Evolutionary conservation across 208 protist species (phyloP).

Genomic region (Novymonas esmeraldas): DNA sequence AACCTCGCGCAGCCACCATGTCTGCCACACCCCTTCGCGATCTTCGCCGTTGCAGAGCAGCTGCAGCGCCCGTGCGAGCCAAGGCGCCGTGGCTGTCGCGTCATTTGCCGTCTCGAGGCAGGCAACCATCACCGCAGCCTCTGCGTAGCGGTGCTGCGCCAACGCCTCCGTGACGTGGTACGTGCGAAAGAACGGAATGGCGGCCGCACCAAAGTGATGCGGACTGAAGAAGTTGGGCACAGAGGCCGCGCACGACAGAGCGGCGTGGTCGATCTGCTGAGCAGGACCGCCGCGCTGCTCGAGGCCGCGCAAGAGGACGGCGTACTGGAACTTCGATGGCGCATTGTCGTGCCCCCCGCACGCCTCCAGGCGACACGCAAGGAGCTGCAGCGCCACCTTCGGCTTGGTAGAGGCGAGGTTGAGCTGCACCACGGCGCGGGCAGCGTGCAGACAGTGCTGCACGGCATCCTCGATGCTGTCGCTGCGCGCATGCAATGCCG

Average conservation of each 20-base stretch:
- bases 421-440: slow-evolving; percentile 23
- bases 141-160: slow-evolving; percentile 38
- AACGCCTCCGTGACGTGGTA: slow-evolving; percentile 72
- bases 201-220: slow-evolving; percentile 55
- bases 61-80: slow-evolving; percentile 24
- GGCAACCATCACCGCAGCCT: slow-evolving; percentile 66
- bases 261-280: slow-evolving; percentile 40
- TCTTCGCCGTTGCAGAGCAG: slow-evolving; percentile 55
- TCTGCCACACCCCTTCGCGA: slow-evolving; percentile 49
- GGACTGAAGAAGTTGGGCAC: slow-evolving; percentile 82
- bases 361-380: slow-evolving; percentile 19
- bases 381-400: slow-evolving; percentile 27
- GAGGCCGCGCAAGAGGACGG: slow-evolving; percentile 66
- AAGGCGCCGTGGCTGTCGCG: background rate
- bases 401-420: slow-evolving; percentile 14
- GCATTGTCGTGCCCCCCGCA: slow-evolving; percentile 8
- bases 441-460: slow-evolving; percentile 36
- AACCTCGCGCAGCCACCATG: slow-evolving; percentile 49
- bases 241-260: slow-evolving; percentile 22
- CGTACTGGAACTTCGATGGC: slow-evolving; percentile 65
- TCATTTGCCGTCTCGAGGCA: too few relatives aligned
- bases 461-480: slow-evolving; percentile 13
- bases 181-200: slow-evolving; percentile 54
- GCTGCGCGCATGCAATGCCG: background rate
- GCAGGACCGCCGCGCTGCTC: slow-evolving; percentile 22